Evolutionary conservation across 2,329 filamentous ascomycete species (phyloP).

Genomic region (Capronia coronata): DNA sequence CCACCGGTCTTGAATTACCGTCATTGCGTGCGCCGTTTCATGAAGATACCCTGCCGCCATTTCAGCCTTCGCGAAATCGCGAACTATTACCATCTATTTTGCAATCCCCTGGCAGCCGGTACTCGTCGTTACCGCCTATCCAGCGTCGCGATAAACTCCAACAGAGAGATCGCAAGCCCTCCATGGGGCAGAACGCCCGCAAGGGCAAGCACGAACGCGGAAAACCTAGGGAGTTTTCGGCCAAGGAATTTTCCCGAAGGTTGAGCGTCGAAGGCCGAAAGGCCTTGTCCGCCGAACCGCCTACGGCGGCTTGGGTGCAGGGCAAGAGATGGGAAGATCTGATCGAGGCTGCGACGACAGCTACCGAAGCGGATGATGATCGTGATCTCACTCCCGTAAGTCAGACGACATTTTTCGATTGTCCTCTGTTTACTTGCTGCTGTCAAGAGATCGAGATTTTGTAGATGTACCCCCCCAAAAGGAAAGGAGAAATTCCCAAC

Average conservation of each 20-base stretch:
- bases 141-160: constrained; percentile 65
- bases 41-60: constrained; percentile 64
- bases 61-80: constrained; percentile 56
- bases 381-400: constrained; percentile 78
- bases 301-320: constrained; percentile 61
- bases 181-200: constrained; percentile 70
- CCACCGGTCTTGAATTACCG: constrained; percentile 63
- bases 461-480: constrained; percentile 22
- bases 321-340: constrained; percentile 95
- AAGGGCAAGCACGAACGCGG: constrained; percentile 74
- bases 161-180: constrained; percentile 77
- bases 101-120: constrained; percentile 70
- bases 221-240: constrained; percentile 45
- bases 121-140: constrained; percentile 78
- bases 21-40: constrained; percentile 62
- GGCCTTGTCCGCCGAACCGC: constrained; percentile 78
- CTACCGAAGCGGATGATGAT: constrained; percentile 74
- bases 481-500: constrained; percentile 15
- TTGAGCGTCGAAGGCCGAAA: constrained; percentile 71
- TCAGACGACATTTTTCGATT: constrained; percentile 33
- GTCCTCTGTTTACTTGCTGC: constrained; percentile 31
- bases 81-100: constrained; percentile 79
- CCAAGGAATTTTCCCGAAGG: constrained; percentile 66
- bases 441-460: constrained; percentile 31
- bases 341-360: constrained; percentile 88